Evolutionary conservation across 73 alveolate species (phyloP).

Genomic region (Tetrahymena thermophila): DNA sequence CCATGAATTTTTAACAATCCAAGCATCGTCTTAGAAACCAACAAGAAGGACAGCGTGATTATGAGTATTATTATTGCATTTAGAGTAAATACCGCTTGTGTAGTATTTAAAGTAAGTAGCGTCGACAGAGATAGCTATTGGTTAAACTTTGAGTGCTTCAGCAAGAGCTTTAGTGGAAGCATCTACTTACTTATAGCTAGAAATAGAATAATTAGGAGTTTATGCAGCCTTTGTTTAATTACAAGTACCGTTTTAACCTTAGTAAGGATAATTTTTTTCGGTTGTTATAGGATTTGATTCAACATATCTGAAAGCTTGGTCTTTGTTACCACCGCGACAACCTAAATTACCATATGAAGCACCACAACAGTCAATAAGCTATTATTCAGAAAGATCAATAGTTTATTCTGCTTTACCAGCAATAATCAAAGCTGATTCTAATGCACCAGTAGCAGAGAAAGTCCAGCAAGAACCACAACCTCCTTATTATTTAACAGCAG

Average conservation of each 20-base stretch:
- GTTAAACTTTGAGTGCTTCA: slow-evolving; percentile 7
- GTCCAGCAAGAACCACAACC: slow-evolving; percentile 82
- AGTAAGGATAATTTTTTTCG: slow-evolving; percentile 38
- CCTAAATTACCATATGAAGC: slow-evolving; percentile 15
- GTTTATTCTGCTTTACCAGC: not conserved
- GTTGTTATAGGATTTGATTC: not conserved
- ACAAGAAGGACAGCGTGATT: slow-evolving; percentile 32
- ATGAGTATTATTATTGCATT: not conserved
- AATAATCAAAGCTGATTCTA: slow-evolving; percentile 46
- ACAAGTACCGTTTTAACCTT: slow-evolving; percentile 17
- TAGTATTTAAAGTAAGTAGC: slow-evolving; percentile 43
- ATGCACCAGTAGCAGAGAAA: slow-evolving; percentile 52
- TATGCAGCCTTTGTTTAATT: not conserved
- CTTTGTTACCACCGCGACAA: slow-evolving; percentile 49
- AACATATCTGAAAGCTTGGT: slow-evolving; percentile 22
- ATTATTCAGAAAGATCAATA: slow-evolving; percentile 47
- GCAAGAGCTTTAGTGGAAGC: slow-evolving; percentile 5
- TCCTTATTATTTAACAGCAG: slow-evolving; percentile 67
- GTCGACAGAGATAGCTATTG: slow-evolving; percentile 49
- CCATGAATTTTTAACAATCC: slow-evolving; percentile 35
- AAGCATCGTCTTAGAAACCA: slow-evolving; percentile 6
- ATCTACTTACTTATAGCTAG: not conserved
- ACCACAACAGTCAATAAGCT: slow-evolving; percentile 53
- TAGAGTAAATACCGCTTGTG: slow-evolving; percentile 20
- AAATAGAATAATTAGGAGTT: not conserved